A percentile compares a stretch with the other conserved stretches of the same genome.
phyloP scores from a whole-genome alignment of 202 grass and related monocot genomes.

The Schoenoplectus tabernaemontani region DNA sequence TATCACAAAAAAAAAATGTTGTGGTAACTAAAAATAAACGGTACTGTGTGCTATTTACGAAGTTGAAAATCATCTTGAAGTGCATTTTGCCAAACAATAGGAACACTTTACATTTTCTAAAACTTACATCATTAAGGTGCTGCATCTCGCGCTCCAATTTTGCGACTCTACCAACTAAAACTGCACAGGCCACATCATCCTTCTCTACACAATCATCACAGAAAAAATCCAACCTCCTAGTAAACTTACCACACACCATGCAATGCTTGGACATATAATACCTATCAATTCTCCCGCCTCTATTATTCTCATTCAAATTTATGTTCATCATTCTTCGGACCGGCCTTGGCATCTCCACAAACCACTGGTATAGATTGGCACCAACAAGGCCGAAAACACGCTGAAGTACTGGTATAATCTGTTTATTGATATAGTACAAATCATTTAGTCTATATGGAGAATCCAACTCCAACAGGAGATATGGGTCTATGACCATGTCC shows the following conservation, averaged over 20 bases:
- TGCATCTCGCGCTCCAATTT: slow-evolving; percentile 81
- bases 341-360: slow-evolving; percentile 62
- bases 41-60: neutral
- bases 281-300: slow-evolving; percentile 75
- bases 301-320: slow-evolving; percentile 32
- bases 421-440: slow-evolving; percentile 83
- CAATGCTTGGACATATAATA: slow-evolving; percentile 87
- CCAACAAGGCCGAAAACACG: slow-evolving; percentile 79
- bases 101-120: neutral
- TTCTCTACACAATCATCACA: slow-evolving; percentile 67
- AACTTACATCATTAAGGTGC: slow-evolving; percentile 75
- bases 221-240: slow-evolving; percentile 48
- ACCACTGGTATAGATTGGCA: slow-evolving; percentile 69
- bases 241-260: slow-evolving; percentile 51
- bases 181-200: slow-evolving; percentile 44
- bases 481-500: slow-evolving; percentile 86
- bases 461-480: slow-evolving; percentile 53
- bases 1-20: neutral
- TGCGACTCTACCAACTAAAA: slow-evolving; percentile 56
- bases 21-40: neutral
- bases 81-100: neutral
- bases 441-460: slow-evolving; percentile 78
- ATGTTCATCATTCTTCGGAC: slow-evolving; percentile 4
- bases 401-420: slow-evolving; percentile 89
- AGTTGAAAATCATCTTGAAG: neutral